These are phyloP conservation scores for Plasmodium gonderi DNA, from an alignment of 169 alveolate genomes.

Conservation along the genomic window DNA sequence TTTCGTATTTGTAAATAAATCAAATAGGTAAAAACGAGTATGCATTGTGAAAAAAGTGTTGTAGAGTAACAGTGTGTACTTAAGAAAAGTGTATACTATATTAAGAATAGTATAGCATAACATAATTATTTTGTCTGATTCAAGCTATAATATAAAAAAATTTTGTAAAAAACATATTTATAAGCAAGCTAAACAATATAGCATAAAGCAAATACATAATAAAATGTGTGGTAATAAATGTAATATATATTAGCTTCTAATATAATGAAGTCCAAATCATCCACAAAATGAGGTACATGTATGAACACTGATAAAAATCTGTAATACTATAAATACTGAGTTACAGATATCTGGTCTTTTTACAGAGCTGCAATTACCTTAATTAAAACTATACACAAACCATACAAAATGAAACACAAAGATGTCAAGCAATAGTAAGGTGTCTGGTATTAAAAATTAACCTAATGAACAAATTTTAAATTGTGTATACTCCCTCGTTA, in stretches of 20 bases:
- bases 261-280: background rate
- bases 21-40: background rate
- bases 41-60: background rate
- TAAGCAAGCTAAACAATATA: background rate
- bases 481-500: background rate
- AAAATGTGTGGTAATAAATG: background rate
- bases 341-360: background rate
- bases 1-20: background rate
- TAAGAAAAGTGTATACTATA: background rate
- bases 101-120: background rate
- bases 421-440: background rate
- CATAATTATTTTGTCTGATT: background rate
- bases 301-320: background rate
- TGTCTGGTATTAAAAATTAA: background rate
- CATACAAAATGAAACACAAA: background rate
- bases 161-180: background rate
- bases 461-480: background rate
- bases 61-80: background rate
- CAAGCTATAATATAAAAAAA: background rate
- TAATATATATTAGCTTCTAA: background rate
- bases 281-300: background rate
- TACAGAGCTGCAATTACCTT: background rate
- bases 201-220: background rate
- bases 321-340: background rate
- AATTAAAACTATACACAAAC: constrained; percentile 13